phyloP scores from a whole-genome alignment of 345 rosid species.

The Viola odorata region DNA sequence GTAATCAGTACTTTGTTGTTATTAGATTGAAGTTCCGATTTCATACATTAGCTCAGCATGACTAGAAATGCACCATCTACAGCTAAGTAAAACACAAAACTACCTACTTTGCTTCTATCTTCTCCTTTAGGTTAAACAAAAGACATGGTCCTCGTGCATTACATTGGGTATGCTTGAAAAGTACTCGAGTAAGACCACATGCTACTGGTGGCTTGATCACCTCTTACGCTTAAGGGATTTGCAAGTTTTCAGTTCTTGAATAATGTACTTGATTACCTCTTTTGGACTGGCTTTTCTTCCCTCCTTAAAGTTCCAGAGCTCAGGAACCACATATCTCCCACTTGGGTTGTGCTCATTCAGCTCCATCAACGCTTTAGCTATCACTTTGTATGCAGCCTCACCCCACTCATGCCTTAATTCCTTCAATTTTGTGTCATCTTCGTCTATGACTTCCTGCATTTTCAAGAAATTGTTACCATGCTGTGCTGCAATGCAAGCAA shows the following conservation, averaged over 20 bases:
- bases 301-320: slow-evolving; percentile 14
- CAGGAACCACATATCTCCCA: slow-evolving; percentile 8
- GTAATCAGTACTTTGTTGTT: too few species aligned
- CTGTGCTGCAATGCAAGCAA: background rate
- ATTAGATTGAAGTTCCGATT: too few species aligned
- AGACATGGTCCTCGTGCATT: too few species aligned
- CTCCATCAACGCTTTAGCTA: slow-evolving; percentile 11
- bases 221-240: slow-evolving; percentile 10
- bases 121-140: too few species aligned
- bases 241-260: slow-evolving; percentile 1
- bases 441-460: slow-evolving; percentile 13
- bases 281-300: slow-evolving; percentile 15
- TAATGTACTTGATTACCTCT: slow-evolving; percentile 7
- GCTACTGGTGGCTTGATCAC: background rate
- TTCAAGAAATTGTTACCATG: background rate
- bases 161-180: too few species aligned
- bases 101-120: too few species aligned
- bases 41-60: too few species aligned
- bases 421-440: slow-evolving; percentile 9
- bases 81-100: too few species aligned
- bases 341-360: slow-evolving; percentile 15
- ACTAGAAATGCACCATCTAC: too few species aligned
- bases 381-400: slow-evolving; percentile 3
- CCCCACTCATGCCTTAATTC: slow-evolving; percentile 9
- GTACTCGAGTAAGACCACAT: background rate